These are phyloP conservation scores for Pseudonectria buxi DNA, from an alignment of 2,329 filamentous ascomycete species.

Conservation along the genomic window DNA sequence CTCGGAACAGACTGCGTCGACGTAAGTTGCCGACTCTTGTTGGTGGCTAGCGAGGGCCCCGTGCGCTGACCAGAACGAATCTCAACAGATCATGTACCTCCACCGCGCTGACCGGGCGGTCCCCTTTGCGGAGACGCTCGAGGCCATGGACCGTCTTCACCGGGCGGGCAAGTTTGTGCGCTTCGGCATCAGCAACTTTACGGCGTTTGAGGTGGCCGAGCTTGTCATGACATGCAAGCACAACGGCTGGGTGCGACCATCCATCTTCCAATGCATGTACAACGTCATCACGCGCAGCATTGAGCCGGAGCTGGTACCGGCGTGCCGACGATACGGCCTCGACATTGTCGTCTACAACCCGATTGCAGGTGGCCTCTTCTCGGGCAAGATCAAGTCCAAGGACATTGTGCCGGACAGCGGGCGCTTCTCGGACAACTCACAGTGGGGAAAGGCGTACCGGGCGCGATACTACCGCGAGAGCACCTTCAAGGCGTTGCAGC, in stretches of 20 bases:
- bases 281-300: conserved; percentile 72
- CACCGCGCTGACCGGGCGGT: conserved; percentile 49
- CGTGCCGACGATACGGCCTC: conserved; percentile 68
- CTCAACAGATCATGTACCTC: conserved; percentile 30
- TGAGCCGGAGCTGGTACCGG: conserved; percentile 66
- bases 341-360: conserved; percentile 80
- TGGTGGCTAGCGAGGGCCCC: not conserved
- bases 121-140: conserved; percentile 73
- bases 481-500: conserved; percentile 54
- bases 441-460: conserved; percentile 52
- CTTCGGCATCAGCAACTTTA: conserved; percentile 77
- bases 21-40: conserved; percentile 29
- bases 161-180: conserved; percentile 79
- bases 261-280: conserved; percentile 84
- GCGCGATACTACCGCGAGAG: conserved; percentile 65
- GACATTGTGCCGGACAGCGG: conserved; percentile 59
- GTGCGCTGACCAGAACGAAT: conserved; percentile 3
- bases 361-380: conserved; percentile 72
- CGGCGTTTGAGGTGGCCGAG: conserved; percentile 82
- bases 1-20: conserved; percentile 68
- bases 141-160: conserved; percentile 72
- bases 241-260: conserved; percentile 75
- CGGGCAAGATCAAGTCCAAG: conserved; percentile 66
- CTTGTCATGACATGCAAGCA: conserved; percentile 72
- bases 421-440: conserved; percentile 58